Conservation (phyloP, 208 protist species). For the Wallacemonas sp. region DNA sequence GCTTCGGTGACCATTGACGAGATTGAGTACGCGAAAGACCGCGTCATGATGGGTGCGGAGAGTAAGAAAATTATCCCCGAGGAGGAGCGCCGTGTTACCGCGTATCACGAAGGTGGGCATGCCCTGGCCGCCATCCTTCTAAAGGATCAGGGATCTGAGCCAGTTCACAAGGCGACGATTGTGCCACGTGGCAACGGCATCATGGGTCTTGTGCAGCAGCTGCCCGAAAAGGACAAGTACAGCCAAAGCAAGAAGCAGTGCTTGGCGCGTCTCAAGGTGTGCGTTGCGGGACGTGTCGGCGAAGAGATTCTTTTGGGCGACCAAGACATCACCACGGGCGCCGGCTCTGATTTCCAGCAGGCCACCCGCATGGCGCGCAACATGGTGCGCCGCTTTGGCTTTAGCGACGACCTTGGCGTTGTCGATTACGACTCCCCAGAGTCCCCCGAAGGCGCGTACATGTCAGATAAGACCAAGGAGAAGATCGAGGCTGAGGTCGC, state of each 20-base stretch:
- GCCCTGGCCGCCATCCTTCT: constrained; percentile 85
- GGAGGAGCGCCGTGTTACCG: constrained; percentile 84
- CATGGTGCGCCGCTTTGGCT: constrained; percentile 92
- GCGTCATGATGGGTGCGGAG: constrained; percentile 91
- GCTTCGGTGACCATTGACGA: constrained; percentile 70
- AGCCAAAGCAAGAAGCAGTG: constrained; percentile 86
- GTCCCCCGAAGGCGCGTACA: constrained; percentile 83
- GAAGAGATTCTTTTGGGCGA: constrained; percentile 97
- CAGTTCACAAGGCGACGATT: constrained; percentile 93
- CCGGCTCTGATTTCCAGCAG: constrained; percentile 89
- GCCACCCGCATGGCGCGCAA: constrained; percentile 87
- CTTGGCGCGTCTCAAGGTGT: constrained; percentile 82
- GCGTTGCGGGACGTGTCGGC: constrained; percentile 91
- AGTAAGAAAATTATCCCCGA: constrained; percentile 85
- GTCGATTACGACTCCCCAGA: constrained; percentile 84
- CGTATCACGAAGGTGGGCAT: constrained; percentile 89
- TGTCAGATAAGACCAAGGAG: constrained; percentile 89
- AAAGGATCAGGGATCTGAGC: constrained; percentile 72
- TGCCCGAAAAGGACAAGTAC: constrained; percentile 87
- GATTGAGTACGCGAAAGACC: constrained; percentile 91
- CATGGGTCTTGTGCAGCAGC: constrained; percentile 91
- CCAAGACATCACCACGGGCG: constrained; percentile 94
- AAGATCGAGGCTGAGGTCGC: constrained; percentile 86
- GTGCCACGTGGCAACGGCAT: constrained; percentile 89
- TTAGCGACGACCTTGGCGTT: constrained; percentile 82